Evolutionary conservation across 1,284 basidiomycete species (phyloP), one percentile per base, ranked within the genome.

Genomic region (Rhodotorula sp.): DNA sequence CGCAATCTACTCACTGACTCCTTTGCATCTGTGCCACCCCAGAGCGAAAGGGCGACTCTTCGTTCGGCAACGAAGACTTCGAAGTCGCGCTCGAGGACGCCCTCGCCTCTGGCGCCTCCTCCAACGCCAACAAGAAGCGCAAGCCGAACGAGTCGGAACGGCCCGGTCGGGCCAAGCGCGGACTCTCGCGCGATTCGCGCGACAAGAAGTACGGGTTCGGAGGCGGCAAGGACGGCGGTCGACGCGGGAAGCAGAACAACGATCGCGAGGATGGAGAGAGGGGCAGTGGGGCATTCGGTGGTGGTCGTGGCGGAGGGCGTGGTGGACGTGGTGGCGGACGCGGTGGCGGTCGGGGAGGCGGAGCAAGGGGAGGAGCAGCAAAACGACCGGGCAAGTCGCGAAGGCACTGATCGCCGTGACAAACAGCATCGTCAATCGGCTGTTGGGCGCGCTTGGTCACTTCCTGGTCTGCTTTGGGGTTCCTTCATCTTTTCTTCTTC

Each of bases 51-150:
- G 80, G 65, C 78, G 90, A 91, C 81, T 93, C 90, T 69, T 84
- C 94, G 74, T 90, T 94, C 77, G 86, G 81, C 23, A 82, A 80
- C 63, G 82, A 81, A 59, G 82, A 83, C 50, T 94, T 94, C 79
- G 91, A 93, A 75, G 85, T 94, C 68, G 90, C 89, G 0, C 87
- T 94, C 62, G 91, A 94, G 79, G 89, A 93, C 76, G 92, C 91
- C 19, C 87, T 93, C 72, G 84, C 89, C 28, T 89, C 89, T 74
- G 85, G 87, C n/a, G 21, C 50, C 2, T 21, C 28, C 3, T 18
- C 55, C 3, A 87, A 89, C 4, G 81, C 85, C 4, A 71, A 76
- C 59, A 78, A 76, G 84, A 82, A 66, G 81, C 82, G 52, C 80
- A 81, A 62, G 80, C 80, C 54, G n/a, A 82, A 79, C 48, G 77